A percentile compares a stretch with the other conserved stretches of the same genome.
Evolutionary conservation across 1,139 yeast genomes (phyloP).

Genomic region (Pichia sp.): DNA sequence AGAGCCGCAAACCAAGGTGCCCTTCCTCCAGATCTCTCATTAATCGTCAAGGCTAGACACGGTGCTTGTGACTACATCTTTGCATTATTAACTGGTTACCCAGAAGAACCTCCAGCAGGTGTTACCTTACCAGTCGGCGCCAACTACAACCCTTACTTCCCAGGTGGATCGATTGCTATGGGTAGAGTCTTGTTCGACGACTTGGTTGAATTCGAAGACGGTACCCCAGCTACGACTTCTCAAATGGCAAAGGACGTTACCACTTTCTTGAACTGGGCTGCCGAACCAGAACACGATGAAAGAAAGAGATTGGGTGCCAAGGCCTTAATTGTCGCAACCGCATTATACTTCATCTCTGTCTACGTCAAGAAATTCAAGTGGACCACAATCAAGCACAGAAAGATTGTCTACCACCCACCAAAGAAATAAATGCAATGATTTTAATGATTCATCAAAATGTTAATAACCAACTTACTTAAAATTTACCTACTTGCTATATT

Average conservation of each 20-base stretch:
- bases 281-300: constrained; percentile 98
- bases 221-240: constrained; percentile 96
- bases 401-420: constrained; percentile 91
- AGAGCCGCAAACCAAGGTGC: constrained; percentile 99
- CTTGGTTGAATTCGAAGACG: constrained; percentile 96
- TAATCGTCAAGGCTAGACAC: constrained; percentile 98
- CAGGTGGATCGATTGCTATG: constrained; percentile 99
- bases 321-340: constrained; percentile 75
- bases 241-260: constrained; percentile 99
- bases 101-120: constrained; percentile 99
- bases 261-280: constrained; percentile 94
- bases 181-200: constrained; percentile 97
- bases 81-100: constrained; percentile 94
- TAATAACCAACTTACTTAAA: background rate
- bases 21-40: constrained; percentile 94
- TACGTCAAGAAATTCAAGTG: constrained; percentile 98
- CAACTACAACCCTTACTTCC: constrained; percentile 99
- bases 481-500: background rate
- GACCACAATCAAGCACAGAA: constrained; percentile 94
- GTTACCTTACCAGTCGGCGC: constrained; percentile 86
- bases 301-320: constrained; percentile 96
- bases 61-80: constrained; percentile 97
- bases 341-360: constrained; percentile 75
- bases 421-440: constrained; percentile 42
- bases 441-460: background rate